Percentiles rank a stretch among this genome's conserved stretches.
Evolutionary conservation across 106 monocot species (phyloP).

Genomic region (Posidonia australis): DNA sequence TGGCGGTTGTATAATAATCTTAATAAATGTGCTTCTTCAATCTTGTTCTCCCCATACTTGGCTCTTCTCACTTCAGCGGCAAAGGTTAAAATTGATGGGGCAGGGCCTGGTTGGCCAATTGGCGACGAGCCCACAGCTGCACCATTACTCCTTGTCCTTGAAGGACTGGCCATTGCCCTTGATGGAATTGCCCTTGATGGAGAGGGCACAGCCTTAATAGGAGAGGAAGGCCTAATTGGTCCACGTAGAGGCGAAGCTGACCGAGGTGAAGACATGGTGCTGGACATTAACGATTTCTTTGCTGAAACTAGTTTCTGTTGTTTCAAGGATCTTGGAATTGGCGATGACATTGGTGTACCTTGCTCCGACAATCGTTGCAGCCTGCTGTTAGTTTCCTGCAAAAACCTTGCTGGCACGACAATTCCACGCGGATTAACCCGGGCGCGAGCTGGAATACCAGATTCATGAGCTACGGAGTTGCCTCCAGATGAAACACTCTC

Average conservation of each 20-base stretch:
- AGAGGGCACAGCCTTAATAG: conserved; percentile 28
- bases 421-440: conserved; percentile 31
- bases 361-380: conserved; percentile 44
- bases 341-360: conserved; percentile 18
- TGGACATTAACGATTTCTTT: conserved; percentile 28
- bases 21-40: conserved; percentile 64
- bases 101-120: conserved; percentile 23
- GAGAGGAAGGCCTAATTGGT: conserved; percentile 32
- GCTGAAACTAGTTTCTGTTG: conserved; percentile 14
- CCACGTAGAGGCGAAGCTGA: conserved; percentile 25
- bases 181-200: conserved; percentile 39
- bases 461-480: conserved; percentile 52
- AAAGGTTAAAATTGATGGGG: conserved; percentile 61
- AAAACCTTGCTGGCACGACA: conserved; percentile 60
- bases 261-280: conserved; percentile 24
- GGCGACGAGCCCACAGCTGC: conserved; percentile 5
- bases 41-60: conserved; percentile 64
- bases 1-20: conserved; percentile 56
- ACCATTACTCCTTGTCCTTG: conserved; percentile 22
- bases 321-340: background rate
- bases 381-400: conserved; percentile 62
- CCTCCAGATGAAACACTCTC: conserved; percentile 90
- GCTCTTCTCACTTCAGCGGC: conserved; percentile 60
- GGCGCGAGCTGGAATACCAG: conserved; percentile 10
- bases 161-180: conserved; percentile 49